phyloP scores from a whole-genome alignment of 352 stramenopile species.

The Elongisporangium undulatum region DNA sequence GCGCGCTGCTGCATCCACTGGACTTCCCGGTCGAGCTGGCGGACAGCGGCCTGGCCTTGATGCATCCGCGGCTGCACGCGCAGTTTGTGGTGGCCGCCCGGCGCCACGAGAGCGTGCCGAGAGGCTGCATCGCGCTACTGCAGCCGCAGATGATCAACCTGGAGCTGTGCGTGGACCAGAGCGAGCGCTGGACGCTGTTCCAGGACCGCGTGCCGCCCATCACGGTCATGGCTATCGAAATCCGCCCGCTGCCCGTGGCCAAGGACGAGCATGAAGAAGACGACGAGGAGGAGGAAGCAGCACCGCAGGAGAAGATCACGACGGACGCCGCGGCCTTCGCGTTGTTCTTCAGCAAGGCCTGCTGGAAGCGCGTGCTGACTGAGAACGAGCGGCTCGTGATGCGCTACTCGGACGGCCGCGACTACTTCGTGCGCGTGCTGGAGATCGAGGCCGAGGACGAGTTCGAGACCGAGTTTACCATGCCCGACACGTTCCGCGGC shows the following conservation, averaged over 20 bases:
- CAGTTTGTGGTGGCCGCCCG: conserved; percentile 71
- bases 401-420: conserved; percentile 32
- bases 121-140: conserved; percentile 54
- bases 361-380: conserved; percentile 59
- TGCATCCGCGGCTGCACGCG: conserved; percentile 64
- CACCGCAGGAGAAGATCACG: conserved; percentile 15
- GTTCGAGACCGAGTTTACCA: conserved; percentile 78
- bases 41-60: conserved; percentile 21
- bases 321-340: conserved; percentile 52
- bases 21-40: conserved; percentile 33
- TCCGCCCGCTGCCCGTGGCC: conserved; percentile 36
- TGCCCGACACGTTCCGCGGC: conserved; percentile 78
- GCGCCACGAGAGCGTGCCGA: conserved; percentile 27
- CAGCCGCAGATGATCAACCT: conserved; percentile 74
- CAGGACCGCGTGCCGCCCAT: conserved; percentile 34
- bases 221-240: conserved; percentile 59
- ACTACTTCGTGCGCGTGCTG: conserved; percentile 71
- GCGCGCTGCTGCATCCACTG: conserved; percentile 53
- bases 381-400: conserved; percentile 78
- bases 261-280: conserved; percentile 6
- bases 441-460: conserved; percentile 68
- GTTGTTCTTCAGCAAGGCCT: conserved; percentile 43
- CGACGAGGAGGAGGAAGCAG: conserved; percentile 11
- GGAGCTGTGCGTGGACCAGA: conserved; percentile 70
- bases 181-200: conserved; percentile 75